These are phyloP conservation scores for Cyberlindnera mycetangii DNA, from an alignment of 805 yeast species.

Conservation along the genomic window DNA sequence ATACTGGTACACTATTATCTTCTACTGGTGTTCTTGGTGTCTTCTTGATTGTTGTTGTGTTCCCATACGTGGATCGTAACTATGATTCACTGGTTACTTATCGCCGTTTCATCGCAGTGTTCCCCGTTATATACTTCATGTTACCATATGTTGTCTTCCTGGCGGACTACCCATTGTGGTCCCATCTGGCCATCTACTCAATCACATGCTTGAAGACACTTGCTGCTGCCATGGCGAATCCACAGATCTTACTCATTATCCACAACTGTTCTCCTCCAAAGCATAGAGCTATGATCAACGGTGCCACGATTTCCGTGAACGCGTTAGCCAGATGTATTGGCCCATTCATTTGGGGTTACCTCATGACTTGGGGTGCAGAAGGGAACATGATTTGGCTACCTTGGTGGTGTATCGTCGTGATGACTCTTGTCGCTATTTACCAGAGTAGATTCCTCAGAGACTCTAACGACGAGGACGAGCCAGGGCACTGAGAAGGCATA, in stretches of 20 bases:
- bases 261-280: constrained; percentile 52
- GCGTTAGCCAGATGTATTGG: constrained; percentile 57
- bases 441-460: constrained; percentile 28
- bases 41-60: constrained; percentile 44
- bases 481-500: no score
- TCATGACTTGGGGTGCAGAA: constrained; percentile 37
- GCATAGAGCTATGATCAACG: constrained; percentile 58
- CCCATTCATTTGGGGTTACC: constrained; percentile 53
- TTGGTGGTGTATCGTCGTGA: constrained; percentile 31
- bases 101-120: constrained; percentile 36
- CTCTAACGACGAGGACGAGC: constrained; percentile 29
- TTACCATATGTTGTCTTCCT: constrained; percentile 49
- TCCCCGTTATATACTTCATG: constrained; percentile 43
- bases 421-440: constrained; percentile 29
- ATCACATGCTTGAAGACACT: constrained; percentile 36
- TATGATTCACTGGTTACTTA: constrained; percentile 45
- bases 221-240: constrained; percentile 46
- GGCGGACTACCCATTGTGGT: constrained; percentile 22
- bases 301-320: constrained; percentile 49
- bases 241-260: constrained; percentile 50
- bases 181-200: constrained; percentile 20
- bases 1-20: constrained; percentile 50
- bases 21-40: constrained; percentile 53
- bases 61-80: constrained; percentile 48
- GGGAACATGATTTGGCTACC: constrained; percentile 31